Evolutionary conservation across 2,329 filamentous ascomycete species (phyloP), one percentile per base, ranked within the genome.

Genomic region (Ophiocordyceps sinensis): DNA sequence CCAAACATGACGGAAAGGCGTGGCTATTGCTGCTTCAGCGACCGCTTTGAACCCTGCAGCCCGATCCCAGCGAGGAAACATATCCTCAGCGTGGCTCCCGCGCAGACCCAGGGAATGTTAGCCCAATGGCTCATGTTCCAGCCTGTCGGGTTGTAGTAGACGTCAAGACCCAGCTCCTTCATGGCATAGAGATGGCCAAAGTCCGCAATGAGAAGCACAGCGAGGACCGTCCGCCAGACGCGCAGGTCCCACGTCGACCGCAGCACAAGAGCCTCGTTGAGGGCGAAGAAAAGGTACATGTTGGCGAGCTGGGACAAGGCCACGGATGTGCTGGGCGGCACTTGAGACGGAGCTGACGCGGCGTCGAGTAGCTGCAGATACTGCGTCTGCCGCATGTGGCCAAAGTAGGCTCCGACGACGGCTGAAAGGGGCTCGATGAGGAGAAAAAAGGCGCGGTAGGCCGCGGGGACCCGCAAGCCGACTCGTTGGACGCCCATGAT

Each of bases 211-310:
- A 88, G 67, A 44, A 88, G 63, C 31, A 72, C 77, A 37, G 80
- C 61, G 5, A 88, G 64, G 23, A 88, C 66, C 1, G 73, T 67
- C 48, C 65, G 69, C 84, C 84, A 89, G 43, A 89, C 82, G 21
- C 67, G 66, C 29, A 79, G 53, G 61, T 87, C 78, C 39, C 65
- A 63, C 7, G 83, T 85, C 14, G 73, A 68, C 35, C 85, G 77
- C 47, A 89, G 68, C 12, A 89, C 78, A 21, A 86, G 61, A 2
- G 81, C 82, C 62, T 91, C 83, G 62, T 82, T 85, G 52, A 89
- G 61, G 42, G 81, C 76, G 58, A 88, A 85, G 43, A 84, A 72
- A 32, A 88, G 59, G 62, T 88, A 89, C 46, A 88, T 66, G 59
- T 86, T 88, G 36, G 80, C 81, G 28, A 89, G 71, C 62, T 89